phyloP scores from a whole-genome alignment of 208 protist genomes.

The Endotrypanum monterogeii region DNA sequence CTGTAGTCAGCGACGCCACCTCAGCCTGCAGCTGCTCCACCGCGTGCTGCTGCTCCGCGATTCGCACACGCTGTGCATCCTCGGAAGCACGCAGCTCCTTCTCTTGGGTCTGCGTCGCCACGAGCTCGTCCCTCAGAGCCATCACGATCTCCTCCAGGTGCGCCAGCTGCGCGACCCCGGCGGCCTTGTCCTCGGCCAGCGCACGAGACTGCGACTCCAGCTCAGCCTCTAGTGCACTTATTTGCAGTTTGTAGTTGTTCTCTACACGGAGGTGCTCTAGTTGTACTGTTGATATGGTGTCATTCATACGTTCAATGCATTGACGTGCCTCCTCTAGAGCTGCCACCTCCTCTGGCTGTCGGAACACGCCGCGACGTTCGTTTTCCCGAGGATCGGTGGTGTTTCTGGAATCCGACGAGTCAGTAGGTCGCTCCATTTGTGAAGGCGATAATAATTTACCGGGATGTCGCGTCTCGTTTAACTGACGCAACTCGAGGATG shows the following conservation, averaged over 20 bases:
- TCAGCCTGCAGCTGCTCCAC: conserved; percentile 18
- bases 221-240: conserved; percentile 2
- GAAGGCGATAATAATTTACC: not conserved
- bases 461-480: not conserved
- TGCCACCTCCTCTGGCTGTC: not conserved
- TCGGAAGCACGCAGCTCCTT: conserved; percentile 6
- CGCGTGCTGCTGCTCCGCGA: conserved; percentile 11
- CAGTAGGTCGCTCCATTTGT: not conserved
- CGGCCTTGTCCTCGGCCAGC: not conserved
- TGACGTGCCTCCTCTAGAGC: conserved; percentile 10
- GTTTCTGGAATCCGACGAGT: not conserved
- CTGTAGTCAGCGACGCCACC: conserved; percentile 8
- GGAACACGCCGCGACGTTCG: not conserved
- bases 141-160: conserved; percentile 14
- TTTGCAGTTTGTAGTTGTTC: conserved; percentile 1
- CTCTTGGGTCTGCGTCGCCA: conserved; percentile 20
- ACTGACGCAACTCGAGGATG: conserved; percentile 11
- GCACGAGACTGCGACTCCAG: conserved; percentile 1
- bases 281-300: conserved; percentile 9
- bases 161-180: not conserved
- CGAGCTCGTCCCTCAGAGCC: conserved; percentile 32
- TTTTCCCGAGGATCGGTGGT: not conserved
- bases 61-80: not conserved
- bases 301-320: conserved; percentile 18
- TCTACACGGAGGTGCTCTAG: not conserved